phyloP scores from a whole-genome alignment of 208 protist genomes.

The Acanthamoeba healyi region DNA sequence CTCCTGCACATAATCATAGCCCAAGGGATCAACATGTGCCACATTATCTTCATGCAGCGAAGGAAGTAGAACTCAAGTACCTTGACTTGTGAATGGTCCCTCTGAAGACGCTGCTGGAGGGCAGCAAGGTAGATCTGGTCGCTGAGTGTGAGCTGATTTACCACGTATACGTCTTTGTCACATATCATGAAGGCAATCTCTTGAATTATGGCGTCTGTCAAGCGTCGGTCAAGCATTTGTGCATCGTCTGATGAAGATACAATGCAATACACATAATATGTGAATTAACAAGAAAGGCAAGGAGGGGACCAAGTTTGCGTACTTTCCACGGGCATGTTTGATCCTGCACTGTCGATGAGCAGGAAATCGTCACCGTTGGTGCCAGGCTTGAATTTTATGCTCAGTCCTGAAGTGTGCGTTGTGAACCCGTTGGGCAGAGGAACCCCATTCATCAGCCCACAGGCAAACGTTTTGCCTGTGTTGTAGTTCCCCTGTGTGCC shows the following conservation, averaged over 20 bases:
- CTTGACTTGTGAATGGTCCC: background rate
- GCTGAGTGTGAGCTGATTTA: background rate
- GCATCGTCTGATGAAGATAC: background rate
- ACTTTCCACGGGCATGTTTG: background rate
- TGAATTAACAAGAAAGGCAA: background rate
- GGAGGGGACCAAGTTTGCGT: background rate
- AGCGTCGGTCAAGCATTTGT: background rate
- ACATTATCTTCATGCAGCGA: background rate
- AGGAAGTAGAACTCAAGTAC: background rate
- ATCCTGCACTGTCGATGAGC: constrained; percentile 6
- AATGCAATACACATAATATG: background rate
- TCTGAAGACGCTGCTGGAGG: background rate
- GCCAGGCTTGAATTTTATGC: background rate
- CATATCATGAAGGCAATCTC: background rate
- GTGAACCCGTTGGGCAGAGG: constrained; percentile 9
- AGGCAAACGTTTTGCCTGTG: background rate
- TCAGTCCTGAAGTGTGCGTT: background rate
- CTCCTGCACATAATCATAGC: background rate
- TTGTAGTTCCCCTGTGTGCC: background rate
- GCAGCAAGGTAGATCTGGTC: constrained; percentile 33
- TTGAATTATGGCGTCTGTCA: background rate
- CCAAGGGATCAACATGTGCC: too few species aligned
- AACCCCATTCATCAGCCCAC: background rate
- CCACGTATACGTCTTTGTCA: background rate
- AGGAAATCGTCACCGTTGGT: background rate